Conservation (phyloP, 2,329 filamentous ascomycete genomes). For the Fusarium virguliforme region DNA sequence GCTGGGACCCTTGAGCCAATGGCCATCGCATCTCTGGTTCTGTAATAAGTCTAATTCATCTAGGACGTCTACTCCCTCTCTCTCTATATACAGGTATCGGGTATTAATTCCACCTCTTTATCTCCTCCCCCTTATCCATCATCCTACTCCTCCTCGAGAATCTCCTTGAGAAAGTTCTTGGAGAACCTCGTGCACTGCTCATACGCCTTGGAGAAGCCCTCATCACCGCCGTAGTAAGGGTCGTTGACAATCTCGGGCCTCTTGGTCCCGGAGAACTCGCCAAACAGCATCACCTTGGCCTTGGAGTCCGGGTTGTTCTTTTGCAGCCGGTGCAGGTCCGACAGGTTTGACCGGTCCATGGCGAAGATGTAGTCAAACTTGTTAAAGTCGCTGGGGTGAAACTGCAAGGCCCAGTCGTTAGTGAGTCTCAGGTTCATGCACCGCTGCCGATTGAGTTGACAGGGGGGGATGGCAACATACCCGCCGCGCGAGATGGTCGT, state of each 20-base stretch:
- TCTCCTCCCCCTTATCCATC: background rate
- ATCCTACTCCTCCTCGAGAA: conserved; percentile 53
- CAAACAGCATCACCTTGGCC: conserved; percentile 85
- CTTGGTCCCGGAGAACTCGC: conserved; percentile 79
- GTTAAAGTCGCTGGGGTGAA: conserved; percentile 79
- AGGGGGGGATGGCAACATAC: conserved; percentile 60
- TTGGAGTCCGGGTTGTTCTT: conserved; percentile 71
- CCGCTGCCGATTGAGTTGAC: background rate
- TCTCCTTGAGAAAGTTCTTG: conserved; percentile 79
- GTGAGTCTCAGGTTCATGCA: conserved; percentile 8
- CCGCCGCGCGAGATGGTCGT: conserved; percentile 83
- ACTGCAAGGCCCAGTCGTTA: conserved; percentile 54
- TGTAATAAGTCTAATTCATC: conserved; percentile 15
- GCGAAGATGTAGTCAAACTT: conserved; percentile 94
- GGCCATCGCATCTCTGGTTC: conserved; percentile 4
- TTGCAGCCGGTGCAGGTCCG: conserved; percentile 76
- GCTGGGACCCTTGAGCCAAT: conserved; percentile 33
- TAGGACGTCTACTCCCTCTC: conserved; percentile 9
- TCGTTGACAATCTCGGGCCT: conserved; percentile 83
- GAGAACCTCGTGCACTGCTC: conserved; percentile 86
- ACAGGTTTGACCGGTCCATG: conserved; percentile 90
- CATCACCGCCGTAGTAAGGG: conserved; percentile 90
- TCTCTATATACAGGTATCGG: conserved; percentile 45
- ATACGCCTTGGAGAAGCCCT: conserved; percentile 89
- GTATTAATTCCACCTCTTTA: conserved; percentile 45